Evolutionary conservation across 192 early-diverging fungal species (phyloP).

Genomic region (Podochytrium sp.): DNA sequence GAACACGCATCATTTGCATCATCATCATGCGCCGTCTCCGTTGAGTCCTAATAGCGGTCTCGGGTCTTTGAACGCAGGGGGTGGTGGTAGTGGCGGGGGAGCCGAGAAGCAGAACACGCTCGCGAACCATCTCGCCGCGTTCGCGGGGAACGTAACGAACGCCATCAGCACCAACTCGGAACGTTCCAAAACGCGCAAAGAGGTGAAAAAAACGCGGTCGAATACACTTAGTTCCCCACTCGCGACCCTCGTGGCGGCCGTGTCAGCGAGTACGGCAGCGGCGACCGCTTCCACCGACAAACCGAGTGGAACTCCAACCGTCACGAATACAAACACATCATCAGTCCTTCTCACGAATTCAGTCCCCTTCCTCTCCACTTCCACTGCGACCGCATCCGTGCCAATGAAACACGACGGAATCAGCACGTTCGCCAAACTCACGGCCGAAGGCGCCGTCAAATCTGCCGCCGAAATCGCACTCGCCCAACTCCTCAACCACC

Average conservation of each 20-base stretch:
- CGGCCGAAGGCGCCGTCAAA: constrained; percentile 64
- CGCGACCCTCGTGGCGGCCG: neutral
- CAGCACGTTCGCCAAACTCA: constrained; percentile 56
- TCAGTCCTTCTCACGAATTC: neutral
- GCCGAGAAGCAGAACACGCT: neutral
- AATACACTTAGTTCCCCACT: neutral
- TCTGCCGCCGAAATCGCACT: constrained; percentile 75
- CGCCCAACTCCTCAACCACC: constrained; percentile 69
- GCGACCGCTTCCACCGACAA: neutral
- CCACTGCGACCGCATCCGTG: neutral
- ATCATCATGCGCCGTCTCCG: neutral
- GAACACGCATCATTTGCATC: neutral
- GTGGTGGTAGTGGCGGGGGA: neutral
- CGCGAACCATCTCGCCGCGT: constrained; percentile 23
- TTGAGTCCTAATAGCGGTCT: neutral
- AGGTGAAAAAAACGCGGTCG: constrained; percentile 20
- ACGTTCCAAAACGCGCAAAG: constrained; percentile 19
- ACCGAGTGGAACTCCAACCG: neutral
- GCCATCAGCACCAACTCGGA: neutral
- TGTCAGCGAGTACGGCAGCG: neutral
- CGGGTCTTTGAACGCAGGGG: neutral
- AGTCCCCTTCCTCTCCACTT: neutral
- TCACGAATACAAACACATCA: neutral
- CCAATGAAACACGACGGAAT: constrained; percentile 45
- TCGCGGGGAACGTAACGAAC: constrained; percentile 15